Conservation (phyloP, 805 yeast genomes). For the Sugiyamaella floridensis region DNA sequence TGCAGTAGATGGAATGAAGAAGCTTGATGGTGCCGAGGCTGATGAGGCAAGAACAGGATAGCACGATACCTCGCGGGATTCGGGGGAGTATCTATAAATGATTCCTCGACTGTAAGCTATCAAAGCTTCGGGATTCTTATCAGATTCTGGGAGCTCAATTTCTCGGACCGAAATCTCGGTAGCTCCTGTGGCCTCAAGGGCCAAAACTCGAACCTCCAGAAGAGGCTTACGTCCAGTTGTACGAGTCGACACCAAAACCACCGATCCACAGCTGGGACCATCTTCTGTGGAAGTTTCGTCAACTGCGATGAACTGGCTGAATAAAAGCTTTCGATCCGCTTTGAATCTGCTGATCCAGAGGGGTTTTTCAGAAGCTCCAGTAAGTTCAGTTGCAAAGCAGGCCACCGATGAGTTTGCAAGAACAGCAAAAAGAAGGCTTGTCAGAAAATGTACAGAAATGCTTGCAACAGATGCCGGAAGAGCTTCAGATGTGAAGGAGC, state of each 20-base stretch:
- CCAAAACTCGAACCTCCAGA: slow-evolving; percentile 17
- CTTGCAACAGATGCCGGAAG: slow-evolving; percentile 7
- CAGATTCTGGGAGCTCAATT: slow-evolving; percentile 6
- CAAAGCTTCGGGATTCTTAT: slow-evolving; percentile 7
- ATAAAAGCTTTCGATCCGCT: slow-evolving; percentile 12
- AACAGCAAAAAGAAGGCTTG: slow-evolving; percentile 6
- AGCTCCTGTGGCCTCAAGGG: slow-evolving; percentile 10
- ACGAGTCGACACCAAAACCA: slow-evolving; percentile 12
- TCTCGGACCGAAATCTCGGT: slow-evolving; percentile 10
- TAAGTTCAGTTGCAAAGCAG: slow-evolving; percentile 8
- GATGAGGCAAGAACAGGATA: background rate
- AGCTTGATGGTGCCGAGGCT: background rate
- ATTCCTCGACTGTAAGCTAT: slow-evolving; percentile 10
- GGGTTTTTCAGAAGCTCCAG: background rate
- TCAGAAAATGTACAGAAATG: slow-evolving; percentile 4
- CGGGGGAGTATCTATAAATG: slow-evolving; percentile 12
- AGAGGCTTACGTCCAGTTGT: slow-evolving; percentile 14
- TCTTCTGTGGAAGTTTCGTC: background rate
- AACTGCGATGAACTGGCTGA: slow-evolving; percentile 7
- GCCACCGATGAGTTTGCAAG: slow-evolving; percentile 9
- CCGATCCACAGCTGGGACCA: slow-evolving; percentile 10
- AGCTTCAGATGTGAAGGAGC: background rate
- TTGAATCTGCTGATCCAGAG: slow-evolving; percentile 14
- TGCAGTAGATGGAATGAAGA: background rate
- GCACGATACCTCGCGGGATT: slow-evolving; percentile 22